These are phyloP conservation scores for Yamadazyma jaroonii DNA, from an alignment of 1,139 yeast species.

Conservation along the genomic window DNA sequence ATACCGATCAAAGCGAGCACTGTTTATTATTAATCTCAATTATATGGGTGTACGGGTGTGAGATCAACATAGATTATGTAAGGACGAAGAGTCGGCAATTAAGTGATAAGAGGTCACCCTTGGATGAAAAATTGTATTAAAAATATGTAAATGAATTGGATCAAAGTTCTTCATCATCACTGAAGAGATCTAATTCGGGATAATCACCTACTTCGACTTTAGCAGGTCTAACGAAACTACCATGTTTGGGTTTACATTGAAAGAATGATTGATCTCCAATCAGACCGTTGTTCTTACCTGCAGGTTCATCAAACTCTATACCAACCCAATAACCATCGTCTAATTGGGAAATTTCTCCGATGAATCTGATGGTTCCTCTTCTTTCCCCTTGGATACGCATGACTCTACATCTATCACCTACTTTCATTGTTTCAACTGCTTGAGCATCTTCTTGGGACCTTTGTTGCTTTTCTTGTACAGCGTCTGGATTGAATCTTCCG, in stretches of 20 bases:
- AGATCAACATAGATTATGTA: too few relatives aligned
- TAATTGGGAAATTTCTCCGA: conserved; percentile 66
- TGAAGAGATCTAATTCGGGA: conserved; percentile 44
- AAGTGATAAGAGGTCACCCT: too few relatives aligned
- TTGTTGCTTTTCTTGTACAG: conserved; percentile 21
- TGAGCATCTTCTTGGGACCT: conserved; percentile 17
- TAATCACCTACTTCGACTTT: conserved; percentile 53
- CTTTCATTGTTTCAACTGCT: conserved; percentile 19
- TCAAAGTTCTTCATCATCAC: conserved; percentile 16
- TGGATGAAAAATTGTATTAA: too few relatives aligned
- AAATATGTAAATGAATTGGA: too few relatives aligned
- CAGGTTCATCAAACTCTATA: conserved; percentile 49
- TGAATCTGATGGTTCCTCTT: conserved; percentile 62
- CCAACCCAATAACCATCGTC: conserved; percentile 52
- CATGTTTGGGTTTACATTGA: conserved; percentile 38
- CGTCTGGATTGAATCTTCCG: conserved; percentile 70
- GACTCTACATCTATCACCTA: conserved; percentile 40
- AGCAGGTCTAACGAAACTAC: conserved; percentile 50
- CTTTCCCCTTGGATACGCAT: conserved; percentile 52
- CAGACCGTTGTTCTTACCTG: conserved; percentile 43
- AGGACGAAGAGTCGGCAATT: too few relatives aligned
- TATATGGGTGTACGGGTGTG: too few relatives aligned
- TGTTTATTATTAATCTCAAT: too few relatives aligned
- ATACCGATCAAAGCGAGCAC: too few relatives aligned
- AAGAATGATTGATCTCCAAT: conserved; percentile 35